Conservation (phyloP, 768 basidiomycete genomes). For the Rubroboletus satanas region DNA sequence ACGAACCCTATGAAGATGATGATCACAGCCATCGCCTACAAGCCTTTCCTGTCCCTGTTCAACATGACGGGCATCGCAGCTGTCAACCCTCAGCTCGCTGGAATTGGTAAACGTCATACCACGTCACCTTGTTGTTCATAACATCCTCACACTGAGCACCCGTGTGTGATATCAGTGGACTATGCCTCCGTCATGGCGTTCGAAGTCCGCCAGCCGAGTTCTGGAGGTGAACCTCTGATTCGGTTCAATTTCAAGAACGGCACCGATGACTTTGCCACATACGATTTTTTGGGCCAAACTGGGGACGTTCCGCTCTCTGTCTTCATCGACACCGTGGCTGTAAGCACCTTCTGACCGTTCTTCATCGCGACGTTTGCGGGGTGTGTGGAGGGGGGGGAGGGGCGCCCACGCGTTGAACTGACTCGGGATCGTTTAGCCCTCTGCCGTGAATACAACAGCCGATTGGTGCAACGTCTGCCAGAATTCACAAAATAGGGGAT, state of each 20-base stretch:
- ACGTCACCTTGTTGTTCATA: neutral
- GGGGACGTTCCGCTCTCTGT: slow-evolving; percentile 53
- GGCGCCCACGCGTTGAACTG: neutral
- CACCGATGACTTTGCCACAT: slow-evolving; percentile 45
- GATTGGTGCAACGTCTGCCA: slow-evolving; percentile 59
- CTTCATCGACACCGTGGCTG: slow-evolving; percentile 43
- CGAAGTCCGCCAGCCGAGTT: slow-evolving; percentile 51
- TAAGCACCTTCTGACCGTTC: slow-evolving; percentile 14
- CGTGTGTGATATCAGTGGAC: slow-evolving; percentile 40
- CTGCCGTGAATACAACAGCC: slow-evolving; percentile 47
- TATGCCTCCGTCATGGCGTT: slow-evolving; percentile 57
- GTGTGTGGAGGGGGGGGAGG: no score
- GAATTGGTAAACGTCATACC: slow-evolving; percentile 43
- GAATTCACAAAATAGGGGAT: slow-evolving; percentile 56
- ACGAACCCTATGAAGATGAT: slow-evolving; percentile 53
- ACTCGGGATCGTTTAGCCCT: slow-evolving; percentile 34
- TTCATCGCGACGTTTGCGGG: neutral
- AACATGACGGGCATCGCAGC: slow-evolving; percentile 64
- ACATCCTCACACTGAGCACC: neutral
- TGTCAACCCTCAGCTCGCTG: slow-evolving; percentile 49
- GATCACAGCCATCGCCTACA: slow-evolving; percentile 65
- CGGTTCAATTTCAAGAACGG: slow-evolving; percentile 73
- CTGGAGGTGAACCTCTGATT: slow-evolving; percentile 47
- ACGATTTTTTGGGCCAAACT: slow-evolving; percentile 42
- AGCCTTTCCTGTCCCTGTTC: slow-evolving; percentile 75